Conservation (phyloP, 116 monocot species). For the Iris pallida region DNA sequence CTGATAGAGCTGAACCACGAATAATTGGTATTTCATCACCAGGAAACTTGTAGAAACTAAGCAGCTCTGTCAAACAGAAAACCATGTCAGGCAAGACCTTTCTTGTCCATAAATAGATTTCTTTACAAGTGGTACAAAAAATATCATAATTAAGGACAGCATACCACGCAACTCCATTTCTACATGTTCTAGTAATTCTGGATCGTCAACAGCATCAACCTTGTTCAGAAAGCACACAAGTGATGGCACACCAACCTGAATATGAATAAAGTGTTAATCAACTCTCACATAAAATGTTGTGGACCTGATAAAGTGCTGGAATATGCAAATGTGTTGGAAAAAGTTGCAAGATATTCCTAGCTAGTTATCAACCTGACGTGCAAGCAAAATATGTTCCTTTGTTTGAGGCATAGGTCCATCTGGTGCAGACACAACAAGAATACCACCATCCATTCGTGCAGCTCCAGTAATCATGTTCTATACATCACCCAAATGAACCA, state of each 20-base stretch:
- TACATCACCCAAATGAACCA: neutral
- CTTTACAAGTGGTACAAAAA: neutral
- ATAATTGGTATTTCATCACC: slow-evolving; percentile 97
- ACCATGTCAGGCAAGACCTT: neutral
- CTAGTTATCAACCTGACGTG: slow-evolving; percentile 57
- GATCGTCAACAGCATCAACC: slow-evolving; percentile 96
- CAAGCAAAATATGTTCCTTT: slow-evolving; percentile 92
- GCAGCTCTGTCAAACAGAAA: slow-evolving; percentile 51
- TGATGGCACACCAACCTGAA: slow-evolving; percentile 89
- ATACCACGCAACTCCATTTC: slow-evolving; percentile 97
- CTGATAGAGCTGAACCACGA: slow-evolving; percentile 87
- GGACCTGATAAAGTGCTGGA: neutral
- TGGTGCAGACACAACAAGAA: slow-evolving; percentile 91
- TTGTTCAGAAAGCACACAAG: slow-evolving; percentile 94
- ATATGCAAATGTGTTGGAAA: neutral
- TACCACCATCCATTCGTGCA: slow-evolving; percentile 99
- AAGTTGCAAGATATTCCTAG: neutral
- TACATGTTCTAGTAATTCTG: slow-evolving; percentile 85
- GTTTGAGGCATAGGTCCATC: slow-evolving; percentile 99
- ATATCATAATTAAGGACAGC: neutral
- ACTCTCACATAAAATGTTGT: neutral
- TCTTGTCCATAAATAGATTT: neutral
- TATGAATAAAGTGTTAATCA: neutral
- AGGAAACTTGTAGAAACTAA: slow-evolving; percentile 96
- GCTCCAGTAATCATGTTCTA: slow-evolving; percentile 99